Evolutionary conservation across 495 filamentous ascomycete species (phyloP), one percentile per base, ranked within the genome.

Genomic region (Aspergillus bridgeri): DNA sequence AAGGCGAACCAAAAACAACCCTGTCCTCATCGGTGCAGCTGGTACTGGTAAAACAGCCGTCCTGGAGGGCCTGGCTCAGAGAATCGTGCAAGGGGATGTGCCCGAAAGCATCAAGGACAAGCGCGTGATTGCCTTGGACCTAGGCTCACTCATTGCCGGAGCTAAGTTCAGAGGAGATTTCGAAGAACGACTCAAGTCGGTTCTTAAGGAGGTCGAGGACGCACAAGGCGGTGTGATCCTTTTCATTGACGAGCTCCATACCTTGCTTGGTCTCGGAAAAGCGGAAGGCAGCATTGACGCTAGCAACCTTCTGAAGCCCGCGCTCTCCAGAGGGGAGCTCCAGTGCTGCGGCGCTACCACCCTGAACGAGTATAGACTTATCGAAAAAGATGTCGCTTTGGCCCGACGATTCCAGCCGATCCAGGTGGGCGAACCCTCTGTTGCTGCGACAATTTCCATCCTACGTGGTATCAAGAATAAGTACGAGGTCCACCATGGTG

Each of bases 41-140:
- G 94, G 94, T 62, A 96, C 92, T 15, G 94, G 94, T 48, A 98
- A 98, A 73, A 98, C 94, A 1, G 94, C 94, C 1, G 89, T 98
- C 25, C 68, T 98, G 11, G 94, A 98, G 75, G 94, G 94, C 1
- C 75, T 98, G 59, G 92, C 94, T 22, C 87, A 93, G 69, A 79
- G 93, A 38, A 98, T 98, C 68, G 89, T 96, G 2, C 81, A 83
- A 58, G 94, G 94, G 0, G 93, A 96, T 75, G 93, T 98, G 2
- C 94, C 94, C 0, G 94, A 98, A 71, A 96, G 90, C 65, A 89
- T 98, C 75, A 96, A 97, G 74, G 86, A 96, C 60, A 98, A 98
- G 69, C 79, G 85, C 38, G 94, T 98, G 13, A 82, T 98, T 53
- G 79, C 87, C 11, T 71, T 98, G 53, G 94, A 98, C 63, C 77